phyloP scores from a whole-genome alignment of 371 early-diverging fungal species.

The Choanephora cucurbitarum region DNA sequence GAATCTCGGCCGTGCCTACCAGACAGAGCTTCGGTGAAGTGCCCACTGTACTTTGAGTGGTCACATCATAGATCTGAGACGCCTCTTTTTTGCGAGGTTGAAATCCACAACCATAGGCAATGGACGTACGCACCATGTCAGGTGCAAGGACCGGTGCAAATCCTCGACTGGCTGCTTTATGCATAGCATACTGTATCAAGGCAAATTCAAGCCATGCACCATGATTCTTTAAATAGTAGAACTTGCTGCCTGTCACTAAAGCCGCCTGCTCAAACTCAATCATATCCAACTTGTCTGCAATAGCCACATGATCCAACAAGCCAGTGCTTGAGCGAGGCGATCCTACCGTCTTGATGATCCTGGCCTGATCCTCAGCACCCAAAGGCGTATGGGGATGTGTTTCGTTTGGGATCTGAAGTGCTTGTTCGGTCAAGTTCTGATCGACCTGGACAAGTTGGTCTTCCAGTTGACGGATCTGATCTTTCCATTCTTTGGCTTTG shows the following conservation, averaged over 20 bases:
- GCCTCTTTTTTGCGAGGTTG: constrained; percentile 76
- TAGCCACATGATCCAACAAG: constrained; percentile 67
- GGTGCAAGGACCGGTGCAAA: constrained; percentile 85
- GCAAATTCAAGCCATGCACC: constrained; percentile 89
- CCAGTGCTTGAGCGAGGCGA: constrained; percentile 23
- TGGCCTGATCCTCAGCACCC: constrained; percentile 65
- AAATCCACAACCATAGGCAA: constrained; percentile 91
- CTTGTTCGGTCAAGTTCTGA: constrained; percentile 29
- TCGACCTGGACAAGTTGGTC: constrained; percentile 16
- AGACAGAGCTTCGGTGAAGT: constrained; percentile 63
- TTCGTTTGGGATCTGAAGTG: constrained; percentile 71
- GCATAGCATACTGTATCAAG: constrained; percentile 83
- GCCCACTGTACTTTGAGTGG: constrained; percentile 46
- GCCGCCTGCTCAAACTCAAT: constrained; percentile 86
- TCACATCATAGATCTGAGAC: constrained; percentile 84
- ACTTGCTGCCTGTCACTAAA: constrained; percentile 79
- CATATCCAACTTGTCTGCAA: constrained; percentile 66
- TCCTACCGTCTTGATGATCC: constrained; percentile 50
- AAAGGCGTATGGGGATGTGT: constrained; percentile 69
- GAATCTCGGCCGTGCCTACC: constrained; percentile 92
- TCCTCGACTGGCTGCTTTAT: constrained; percentile 68
- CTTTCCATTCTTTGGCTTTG: constrained; percentile 30
- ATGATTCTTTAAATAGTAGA: constrained; percentile 83
- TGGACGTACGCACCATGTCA: constrained; percentile 79
- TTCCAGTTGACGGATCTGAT: constrained; percentile 18